Conservation (phyloP, 2,329 filamentous ascomycete species). For the Hypoxylon sp. region DNA sequence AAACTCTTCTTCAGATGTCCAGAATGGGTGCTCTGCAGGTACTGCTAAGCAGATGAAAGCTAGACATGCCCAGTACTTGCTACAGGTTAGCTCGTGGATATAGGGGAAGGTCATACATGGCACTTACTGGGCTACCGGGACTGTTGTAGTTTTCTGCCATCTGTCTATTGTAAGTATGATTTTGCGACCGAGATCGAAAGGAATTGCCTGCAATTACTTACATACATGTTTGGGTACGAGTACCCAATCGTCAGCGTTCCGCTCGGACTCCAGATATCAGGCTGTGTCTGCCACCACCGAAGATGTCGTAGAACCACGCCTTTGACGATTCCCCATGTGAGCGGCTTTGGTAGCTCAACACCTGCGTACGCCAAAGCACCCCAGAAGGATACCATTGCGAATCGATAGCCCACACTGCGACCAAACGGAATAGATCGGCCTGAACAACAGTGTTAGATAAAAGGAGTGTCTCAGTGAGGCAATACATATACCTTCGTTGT, state of each 20-base stretch:
- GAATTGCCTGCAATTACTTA: slow-evolving; percentile 45
- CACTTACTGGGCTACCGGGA: slow-evolving; percentile 67
- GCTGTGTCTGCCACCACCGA: slow-evolving; percentile 80
- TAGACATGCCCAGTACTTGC: slow-evolving; percentile 79
- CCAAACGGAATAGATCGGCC: slow-evolving; percentile 78
- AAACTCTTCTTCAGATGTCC: slow-evolving; percentile 72
- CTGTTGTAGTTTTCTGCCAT: slow-evolving; percentile 87
- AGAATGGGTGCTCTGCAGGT: slow-evolving; percentile 76
- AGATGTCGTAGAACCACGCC: slow-evolving; percentile 78
- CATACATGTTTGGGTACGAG: slow-evolving; percentile 79
- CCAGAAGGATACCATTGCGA: slow-evolving; percentile 88
- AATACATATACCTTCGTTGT: slow-evolving; percentile 61
- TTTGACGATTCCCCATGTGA: slow-evolving; percentile 83
- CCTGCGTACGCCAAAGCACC: slow-evolving; percentile 78
- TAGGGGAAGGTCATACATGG: too few species aligned
- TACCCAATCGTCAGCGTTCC: slow-evolving; percentile 81
- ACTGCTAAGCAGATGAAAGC: slow-evolving; percentile 78
- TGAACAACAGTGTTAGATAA: slow-evolving; percentile 36
- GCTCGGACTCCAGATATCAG: slow-evolving; percentile 76
- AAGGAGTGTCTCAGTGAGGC: not conserved
- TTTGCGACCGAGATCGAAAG: not conserved
- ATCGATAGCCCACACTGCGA: slow-evolving; percentile 81
- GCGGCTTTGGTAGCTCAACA: slow-evolving; percentile 73
- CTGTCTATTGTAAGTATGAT: slow-evolving; percentile 46
- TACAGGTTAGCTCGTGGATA: slow-evolving; percentile 19